These are phyloP conservation scores for Atalantia buxifolia DNA, from an alignment of 345 rosid genomes.

Conservation along the genomic window DNA sequence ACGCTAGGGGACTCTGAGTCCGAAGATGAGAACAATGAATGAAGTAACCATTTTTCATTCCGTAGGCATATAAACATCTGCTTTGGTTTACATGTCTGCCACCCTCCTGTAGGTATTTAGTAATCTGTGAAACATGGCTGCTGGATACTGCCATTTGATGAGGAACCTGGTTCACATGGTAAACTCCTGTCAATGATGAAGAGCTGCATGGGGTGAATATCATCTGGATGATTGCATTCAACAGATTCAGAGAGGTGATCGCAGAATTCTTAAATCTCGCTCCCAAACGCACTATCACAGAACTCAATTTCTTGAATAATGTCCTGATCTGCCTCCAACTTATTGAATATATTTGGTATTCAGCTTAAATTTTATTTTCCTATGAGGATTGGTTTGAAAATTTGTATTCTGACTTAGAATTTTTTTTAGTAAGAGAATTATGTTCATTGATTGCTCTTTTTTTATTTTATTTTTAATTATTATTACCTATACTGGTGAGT, in stretches of 20 bases:
- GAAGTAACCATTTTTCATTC: background rate
- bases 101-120: background rate
- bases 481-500: background rate
- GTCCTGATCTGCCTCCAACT: background rate
- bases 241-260: background rate
- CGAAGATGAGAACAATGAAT: constrained; percentile 19
- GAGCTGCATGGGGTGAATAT: background rate
- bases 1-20: constrained; percentile 10
- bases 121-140: too few species aligned
- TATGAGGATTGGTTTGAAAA: background rate
- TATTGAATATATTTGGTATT: background rate
- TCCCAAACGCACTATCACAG: background rate
- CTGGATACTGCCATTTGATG: too few species aligned
- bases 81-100: background rate
- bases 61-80: background rate
- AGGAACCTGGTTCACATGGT: background rate
- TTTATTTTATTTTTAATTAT: background rate
- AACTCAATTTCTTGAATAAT: background rate
- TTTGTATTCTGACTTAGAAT: background rate
- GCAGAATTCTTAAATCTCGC: background rate
- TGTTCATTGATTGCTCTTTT: background rate
- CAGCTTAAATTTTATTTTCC: background rate
- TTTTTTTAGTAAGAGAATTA: background rate
- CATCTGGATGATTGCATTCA: background rate
- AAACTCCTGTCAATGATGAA: background rate